Percentiles rank a stretch among this genome's conserved stretches.
Evolutionary conservation across 441 rosid species (phyloP).

Genomic region (Arabidopsis hybrid): DNA sequence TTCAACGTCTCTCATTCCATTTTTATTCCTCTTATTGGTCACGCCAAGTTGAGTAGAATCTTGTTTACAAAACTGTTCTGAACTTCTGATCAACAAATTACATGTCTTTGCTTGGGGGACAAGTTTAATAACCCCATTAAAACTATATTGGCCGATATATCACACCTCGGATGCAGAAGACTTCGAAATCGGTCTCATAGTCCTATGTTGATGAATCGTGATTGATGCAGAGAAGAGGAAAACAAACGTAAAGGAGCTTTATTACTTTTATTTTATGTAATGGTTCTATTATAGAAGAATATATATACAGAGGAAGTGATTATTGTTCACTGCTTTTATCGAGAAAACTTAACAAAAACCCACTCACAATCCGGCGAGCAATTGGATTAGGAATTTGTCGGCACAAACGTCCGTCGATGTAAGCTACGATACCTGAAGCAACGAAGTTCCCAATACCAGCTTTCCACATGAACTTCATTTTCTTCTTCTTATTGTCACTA

Average conservation of each 20-base stretch:
- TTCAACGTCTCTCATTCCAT: no score
- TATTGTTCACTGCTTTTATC: slow-evolving; percentile 57
- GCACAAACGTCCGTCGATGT: slow-evolving; percentile 90
- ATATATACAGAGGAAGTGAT: slow-evolving; percentile 24
- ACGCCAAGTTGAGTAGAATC: no score
- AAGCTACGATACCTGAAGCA: slow-evolving; percentile 83
- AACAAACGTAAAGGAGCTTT: background rate
- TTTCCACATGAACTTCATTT: slow-evolving; percentile 67
- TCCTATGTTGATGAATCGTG: background rate
- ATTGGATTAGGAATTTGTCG: slow-evolving; percentile 87
- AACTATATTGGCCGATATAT: background rate
- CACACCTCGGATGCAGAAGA: background rate
- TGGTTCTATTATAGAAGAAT: slow-evolving; percentile 14
- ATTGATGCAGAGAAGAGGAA: background rate
- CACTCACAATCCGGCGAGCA: slow-evolving; percentile 88
- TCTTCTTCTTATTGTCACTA: slow-evolving; percentile 41
- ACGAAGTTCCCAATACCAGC: slow-evolving; percentile 80
- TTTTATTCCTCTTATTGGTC: no score
- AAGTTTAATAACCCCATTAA: slow-evolving; percentile 3
- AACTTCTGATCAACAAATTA: background rate
- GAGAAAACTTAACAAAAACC: slow-evolving; percentile 82
- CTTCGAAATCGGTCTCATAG: background rate
- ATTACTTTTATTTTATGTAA: slow-evolving; percentile 2
- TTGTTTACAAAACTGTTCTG: no score
- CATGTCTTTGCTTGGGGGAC: slow-evolving; percentile 16